Base-by-base conservation (phyloP, 495 filamentous ascomycete species). In the Penicillium salamii region DNA sequence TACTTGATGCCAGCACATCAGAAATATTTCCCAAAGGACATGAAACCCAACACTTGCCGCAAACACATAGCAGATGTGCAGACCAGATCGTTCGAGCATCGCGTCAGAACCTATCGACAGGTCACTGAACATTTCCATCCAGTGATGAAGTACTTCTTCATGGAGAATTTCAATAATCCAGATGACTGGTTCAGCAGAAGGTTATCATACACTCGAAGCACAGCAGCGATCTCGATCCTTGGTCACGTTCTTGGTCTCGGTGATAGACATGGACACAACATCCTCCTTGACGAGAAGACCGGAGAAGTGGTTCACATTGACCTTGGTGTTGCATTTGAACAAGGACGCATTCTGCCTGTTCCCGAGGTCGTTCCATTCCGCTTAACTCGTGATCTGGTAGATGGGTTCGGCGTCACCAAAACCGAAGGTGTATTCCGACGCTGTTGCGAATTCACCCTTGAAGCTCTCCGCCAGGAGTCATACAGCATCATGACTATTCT, bases 301-400 rank as follows among this genome's bases (percentile, higher is more conserved):
- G 93, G 93, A 18, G 93, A 98, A 67, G 91, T 91, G 5, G 87
- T 98, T 1, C 93, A 98, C 59, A 98, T 98, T 48, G 93, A 98
- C 64, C 79, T 98, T 7, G 93, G 93, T 32, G 88, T 98, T 14
- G 91, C 91, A 1, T 98, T 98, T 58, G 93, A 98, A 61, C 88
- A 84, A 49, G 93, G 95, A n/a, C 88, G 92, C 15, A 81, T 98
- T 9, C 75, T 98, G 0, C 93, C 91, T 0, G 85, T 97, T 0
- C 95, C 93, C 0, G 93, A 98, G 69, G 84, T 95, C 0, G 92
- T 98, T 0, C 93, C 93, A 0, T 98, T 98, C 74, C 81, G 93
- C 3, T 69, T 98, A 49, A 97, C 93, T n/a, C 78, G 93, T 18
- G 93, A 98, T 63, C 82, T 98, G 23, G 90, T 97, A 11, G 95